Conservation (phyloP, 2,329 filamentous ascomycete species). For the Dothistroma septosporum region DNA sequence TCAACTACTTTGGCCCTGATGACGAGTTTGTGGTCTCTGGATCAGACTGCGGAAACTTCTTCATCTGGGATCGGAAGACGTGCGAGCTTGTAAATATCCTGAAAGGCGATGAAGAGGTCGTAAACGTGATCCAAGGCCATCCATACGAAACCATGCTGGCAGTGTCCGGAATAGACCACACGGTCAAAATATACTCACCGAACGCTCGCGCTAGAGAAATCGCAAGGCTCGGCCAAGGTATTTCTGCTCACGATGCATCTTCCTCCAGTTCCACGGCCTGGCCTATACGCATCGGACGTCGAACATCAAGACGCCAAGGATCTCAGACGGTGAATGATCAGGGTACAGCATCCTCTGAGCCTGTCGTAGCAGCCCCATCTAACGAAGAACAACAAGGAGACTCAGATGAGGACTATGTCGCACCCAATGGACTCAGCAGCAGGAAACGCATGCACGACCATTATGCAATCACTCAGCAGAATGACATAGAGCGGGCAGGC, state of each 20-base stretch:
- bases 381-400: slow-evolving; percentile 22
- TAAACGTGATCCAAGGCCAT: slow-evolving; percentile 65
- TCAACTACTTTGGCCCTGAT: slow-evolving; percentile 63
- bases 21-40: slow-evolving; percentile 67
- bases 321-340: neutral
- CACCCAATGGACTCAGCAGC: slow-evolving; percentile 49
- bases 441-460: slow-evolving; percentile 57
- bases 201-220: slow-evolving; percentile 55
- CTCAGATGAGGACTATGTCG: slow-evolving; percentile 39
- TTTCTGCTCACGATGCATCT: slow-evolving; percentile 46
- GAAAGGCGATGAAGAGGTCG: slow-evolving; percentile 64
- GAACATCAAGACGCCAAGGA: slow-evolving; percentile 5
- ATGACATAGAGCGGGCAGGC: slow-evolving; percentile 57
- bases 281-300: slow-evolving; percentile 22
- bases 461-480: slow-evolving; percentile 59
- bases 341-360: slow-evolving; percentile 24
- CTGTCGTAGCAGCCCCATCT: slow-evolving; percentile 17
- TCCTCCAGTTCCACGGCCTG: slow-evolving; percentile 41
- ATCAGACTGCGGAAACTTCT: slow-evolving; percentile 62
- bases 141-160: slow-evolving; percentile 65
- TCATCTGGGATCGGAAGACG: slow-evolving; percentile 65
- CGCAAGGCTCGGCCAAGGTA: slow-evolving; percentile 56
- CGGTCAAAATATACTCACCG: slow-evolving; percentile 64
- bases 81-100: slow-evolving; percentile 60
- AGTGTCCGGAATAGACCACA: slow-evolving; percentile 63